Evolutionary conservation across 805 yeast species (phyloP).

Genomic region (Sugiyamaella mastotermitis): DNA sequence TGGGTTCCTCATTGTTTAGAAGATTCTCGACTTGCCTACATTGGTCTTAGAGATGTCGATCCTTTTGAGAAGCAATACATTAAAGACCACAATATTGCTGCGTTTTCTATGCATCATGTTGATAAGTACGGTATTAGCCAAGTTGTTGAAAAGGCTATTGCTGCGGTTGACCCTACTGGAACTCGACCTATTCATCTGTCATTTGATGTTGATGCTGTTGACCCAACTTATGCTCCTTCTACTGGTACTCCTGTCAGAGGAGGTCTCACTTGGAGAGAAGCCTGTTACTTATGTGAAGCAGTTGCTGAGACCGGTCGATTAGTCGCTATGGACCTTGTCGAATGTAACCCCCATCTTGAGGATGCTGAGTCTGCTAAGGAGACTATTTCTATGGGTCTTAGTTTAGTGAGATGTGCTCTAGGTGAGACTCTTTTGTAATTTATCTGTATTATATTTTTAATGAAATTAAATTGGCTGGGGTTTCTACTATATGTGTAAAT

Average conservation of each 20-base stretch:
- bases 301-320: slow-evolving; percentile 85
- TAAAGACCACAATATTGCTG: slow-evolving; percentile 64
- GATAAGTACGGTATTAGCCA: slow-evolving; percentile 89
- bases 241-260: slow-evolving; percentile 98
- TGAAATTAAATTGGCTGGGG: too few species aligned
- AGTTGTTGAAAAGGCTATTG: slow-evolving; percentile 88
- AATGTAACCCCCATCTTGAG: slow-evolving; percentile 82
- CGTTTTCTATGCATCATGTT: slow-evolving; percentile 92
- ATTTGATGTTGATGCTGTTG: slow-evolving; percentile 95
- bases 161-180: slow-evolving; percentile 65
- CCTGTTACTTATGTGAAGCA: slow-evolving; percentile 86
- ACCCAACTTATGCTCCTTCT: slow-evolving; percentile 90
- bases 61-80: slow-evolving; percentile 73
- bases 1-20: slow-evolving; percentile 75
- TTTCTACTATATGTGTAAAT: too few species aligned
- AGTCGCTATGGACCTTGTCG: slow-evolving; percentile 86
- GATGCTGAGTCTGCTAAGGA: slow-evolving; percentile 68
- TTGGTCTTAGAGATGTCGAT: slow-evolving; percentile 93
- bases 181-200: slow-evolving; percentile 79
- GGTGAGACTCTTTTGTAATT: slow-evolving; percentile 78
- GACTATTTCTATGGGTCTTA: slow-evolving; percentile 85
- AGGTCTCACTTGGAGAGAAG: slow-evolving; percentile 91
- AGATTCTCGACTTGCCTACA: slow-evolving; percentile 74
- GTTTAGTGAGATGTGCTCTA: slow-evolving; percentile 86
- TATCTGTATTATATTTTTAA: too few species aligned